phyloP scores from a whole-genome alignment of 1,139 yeast genomes.

The Pichia sp. region DNA sequence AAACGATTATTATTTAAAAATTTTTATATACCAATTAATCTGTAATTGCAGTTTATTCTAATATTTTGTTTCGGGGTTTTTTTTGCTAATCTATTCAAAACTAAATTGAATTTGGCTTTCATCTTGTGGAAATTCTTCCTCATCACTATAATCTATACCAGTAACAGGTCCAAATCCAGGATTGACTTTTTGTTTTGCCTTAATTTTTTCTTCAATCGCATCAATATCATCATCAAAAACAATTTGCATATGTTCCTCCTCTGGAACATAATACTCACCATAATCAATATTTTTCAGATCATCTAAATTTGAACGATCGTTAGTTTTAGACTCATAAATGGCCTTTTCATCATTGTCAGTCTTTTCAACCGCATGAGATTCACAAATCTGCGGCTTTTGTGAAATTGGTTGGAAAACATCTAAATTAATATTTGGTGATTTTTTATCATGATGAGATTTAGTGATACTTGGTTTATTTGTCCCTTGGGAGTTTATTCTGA shows the following conservation, averaged over 20 bases:
- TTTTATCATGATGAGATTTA: too few relatives aligned
- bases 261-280: slow-evolving; percentile 23
- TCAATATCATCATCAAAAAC: slow-evolving; percentile 23
- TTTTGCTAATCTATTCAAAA: slow-evolving; percentile 16
- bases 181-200: slow-evolving; percentile 9
- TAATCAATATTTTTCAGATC: slow-evolving; percentile 14
- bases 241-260: slow-evolving; percentile 28
- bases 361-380: too few relatives aligned
- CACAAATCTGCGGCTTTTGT: too few relatives aligned
- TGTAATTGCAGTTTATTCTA: too few relatives aligned
- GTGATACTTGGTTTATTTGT: background rate
- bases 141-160: slow-evolving; percentile 26
- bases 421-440: slow-evolving; percentile 16
- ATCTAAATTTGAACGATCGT: background rate
- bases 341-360: background rate
- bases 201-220: slow-evolving; percentile 8
- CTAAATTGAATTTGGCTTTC: slow-evolving; percentile 25
- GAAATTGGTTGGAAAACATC: slow-evolving; percentile 13
- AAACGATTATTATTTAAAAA: too few relatives aligned
- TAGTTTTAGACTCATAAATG: background rate
- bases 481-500: slow-evolving; percentile 7
- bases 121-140: slow-evolving; percentile 28
- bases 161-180: slow-evolving; percentile 16
- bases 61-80: too few relatives aligned
- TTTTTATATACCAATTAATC: too few relatives aligned